Evolutionary conservation across 139 green algal species (phyloP).

Genomic region (Tetradesmus obliquus): DNA sequence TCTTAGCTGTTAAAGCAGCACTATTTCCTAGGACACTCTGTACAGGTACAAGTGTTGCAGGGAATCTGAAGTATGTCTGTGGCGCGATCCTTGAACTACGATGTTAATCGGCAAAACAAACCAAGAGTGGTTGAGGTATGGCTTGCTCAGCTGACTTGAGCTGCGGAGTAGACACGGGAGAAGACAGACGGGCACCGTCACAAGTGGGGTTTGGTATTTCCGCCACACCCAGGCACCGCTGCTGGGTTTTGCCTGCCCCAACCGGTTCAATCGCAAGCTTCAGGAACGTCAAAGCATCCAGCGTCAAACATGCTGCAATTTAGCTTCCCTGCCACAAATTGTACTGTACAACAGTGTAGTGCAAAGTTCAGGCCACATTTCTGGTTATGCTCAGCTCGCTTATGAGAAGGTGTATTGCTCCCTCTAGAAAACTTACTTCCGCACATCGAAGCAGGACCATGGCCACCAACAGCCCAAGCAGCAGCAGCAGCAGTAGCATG

Average conservation of each 20-base stretch:
- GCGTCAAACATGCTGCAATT: background rate
- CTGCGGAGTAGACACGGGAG: background rate
- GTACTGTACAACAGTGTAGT: background rate
- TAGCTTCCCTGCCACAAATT: background rate
- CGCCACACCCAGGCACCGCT: too few species aligned
- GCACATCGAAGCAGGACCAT: background rate
- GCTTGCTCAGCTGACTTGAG: too few species aligned
- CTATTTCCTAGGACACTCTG: background rate
- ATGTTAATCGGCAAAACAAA: too few species aligned
- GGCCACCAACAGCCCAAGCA: slow-evolving; percentile 6
- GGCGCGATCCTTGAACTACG: background rate
- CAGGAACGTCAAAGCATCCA: too few species aligned
- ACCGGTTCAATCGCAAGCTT: too few species aligned
- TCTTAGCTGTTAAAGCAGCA: background rate
- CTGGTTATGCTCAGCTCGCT: background rate
- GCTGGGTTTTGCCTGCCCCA: too few species aligned
- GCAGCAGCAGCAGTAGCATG: slow-evolving; percentile 22
- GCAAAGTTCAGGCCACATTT: background rate
- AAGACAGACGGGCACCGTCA: background rate
- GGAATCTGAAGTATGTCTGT: background rate
- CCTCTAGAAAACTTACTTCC: background rate
- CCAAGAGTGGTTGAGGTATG: too few species aligned
- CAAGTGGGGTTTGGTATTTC: background rate
- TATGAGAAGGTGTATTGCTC: background rate
- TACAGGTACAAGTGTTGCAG: background rate